These are phyloP conservation scores for Xerocomellus amylosporus DNA, from an alignment of 768 basidiomycete genomes.

Conservation along the genomic window DNA sequence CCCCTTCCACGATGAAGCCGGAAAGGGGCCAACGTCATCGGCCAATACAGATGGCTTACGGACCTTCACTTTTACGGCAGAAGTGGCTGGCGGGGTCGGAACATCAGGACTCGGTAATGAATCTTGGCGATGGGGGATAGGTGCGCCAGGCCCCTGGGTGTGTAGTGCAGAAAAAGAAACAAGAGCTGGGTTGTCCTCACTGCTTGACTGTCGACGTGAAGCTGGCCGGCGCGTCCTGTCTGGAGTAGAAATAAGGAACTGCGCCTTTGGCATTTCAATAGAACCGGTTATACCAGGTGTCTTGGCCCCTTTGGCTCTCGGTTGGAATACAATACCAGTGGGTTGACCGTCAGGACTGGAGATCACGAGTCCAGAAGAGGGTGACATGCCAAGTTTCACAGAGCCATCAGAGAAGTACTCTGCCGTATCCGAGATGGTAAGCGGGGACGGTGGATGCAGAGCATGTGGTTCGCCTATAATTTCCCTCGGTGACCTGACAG, in stretches of 20 bases:
- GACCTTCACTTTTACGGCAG: slow-evolving; percentile 22
- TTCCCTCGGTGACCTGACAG: slow-evolving; percentile 54
- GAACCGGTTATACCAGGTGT: slow-evolving; percentile 29
- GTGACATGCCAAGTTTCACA: slow-evolving; percentile 68
- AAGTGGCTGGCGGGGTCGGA: slow-evolving; percentile 2
- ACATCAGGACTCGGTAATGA: slow-evolving; percentile 23
- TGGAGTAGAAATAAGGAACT: slow-evolving; percentile 29
- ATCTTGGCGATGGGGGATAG: slow-evolving; percentile 25
- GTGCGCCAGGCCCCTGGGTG: slow-evolving; percentile 9
- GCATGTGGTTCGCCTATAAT: slow-evolving; percentile 36
- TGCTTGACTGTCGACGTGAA: slow-evolving; percentile 26
- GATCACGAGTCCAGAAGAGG: slow-evolving; percentile 84
- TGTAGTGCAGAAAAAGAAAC: slow-evolving; percentile 33
- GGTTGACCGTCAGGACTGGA: slow-evolving; percentile 92
- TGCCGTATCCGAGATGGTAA: slow-evolving; percentile 63
- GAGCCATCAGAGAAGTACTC: slow-evolving; percentile 67
- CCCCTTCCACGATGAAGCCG: slow-evolving; percentile 24
- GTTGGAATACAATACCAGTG: slow-evolving; percentile 95
- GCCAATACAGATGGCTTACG: slow-evolving; percentile 32
- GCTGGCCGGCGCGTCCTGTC: slow-evolving; percentile 28
- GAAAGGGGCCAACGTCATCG: slow-evolving; percentile 21
- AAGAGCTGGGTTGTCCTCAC: slow-evolving; percentile 27
- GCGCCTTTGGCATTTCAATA: slow-evolving; percentile 49
- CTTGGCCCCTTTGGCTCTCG: slow-evolving; percentile 46
- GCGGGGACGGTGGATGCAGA: slow-evolving; percentile 63